Base-by-base conservation (phyloP, 2,329 filamentous ascomycete genomes). In the Lachnellula hyalina region DNA sequence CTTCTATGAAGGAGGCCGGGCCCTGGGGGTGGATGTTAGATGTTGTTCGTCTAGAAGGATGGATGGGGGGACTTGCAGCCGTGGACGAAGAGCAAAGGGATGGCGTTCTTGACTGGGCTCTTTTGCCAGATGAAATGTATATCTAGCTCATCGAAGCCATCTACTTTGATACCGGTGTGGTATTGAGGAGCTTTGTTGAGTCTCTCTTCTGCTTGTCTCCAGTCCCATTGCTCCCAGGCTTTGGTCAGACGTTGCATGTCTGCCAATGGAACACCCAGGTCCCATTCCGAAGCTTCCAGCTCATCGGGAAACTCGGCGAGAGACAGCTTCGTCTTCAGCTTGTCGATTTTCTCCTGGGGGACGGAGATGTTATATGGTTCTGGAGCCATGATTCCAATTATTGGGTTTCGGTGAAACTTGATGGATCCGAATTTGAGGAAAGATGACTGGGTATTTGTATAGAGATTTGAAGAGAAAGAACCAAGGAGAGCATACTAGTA, bases 1-100 rank as follows among this genome's bases (percentile, higher is more conserved):
- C 83, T 70, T 90, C 86, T 47, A 86, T 66, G 65, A 87, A 89
- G 59, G 80, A 85, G 1, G 87, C 86, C 3, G 0, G 87, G 87
- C 81, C 83, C 64, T 75, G n/a, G 32, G 19, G 23, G 36, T 23
- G 49, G 67, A 41, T 36, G 42, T 15, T 41, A 41, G 3, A 21
- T 41, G 19, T 14, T 28, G 19, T 19, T 40, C n/a, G n/a, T n/a
- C 15, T 17, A 4, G 34, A 14, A 28, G 11, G 47, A 35, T 23
- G 28, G 28, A 9, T 19, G 5, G 38, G 38, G 25, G 15, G 34
- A 62, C 65, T 53, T 59, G 74, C 80, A 85, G 15, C 82, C 82
- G 66, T 86, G 83, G 14, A 77, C 72, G 67, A 86, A 85, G 2
- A 86, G 67, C 45, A 86, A 64, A 0, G 83, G 83, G 46, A 86